These are phyloP conservation scores for Casuarina cunninghamiana DNA, from an alignment of 306 rosid species.

Conservation along the genomic window DNA sequence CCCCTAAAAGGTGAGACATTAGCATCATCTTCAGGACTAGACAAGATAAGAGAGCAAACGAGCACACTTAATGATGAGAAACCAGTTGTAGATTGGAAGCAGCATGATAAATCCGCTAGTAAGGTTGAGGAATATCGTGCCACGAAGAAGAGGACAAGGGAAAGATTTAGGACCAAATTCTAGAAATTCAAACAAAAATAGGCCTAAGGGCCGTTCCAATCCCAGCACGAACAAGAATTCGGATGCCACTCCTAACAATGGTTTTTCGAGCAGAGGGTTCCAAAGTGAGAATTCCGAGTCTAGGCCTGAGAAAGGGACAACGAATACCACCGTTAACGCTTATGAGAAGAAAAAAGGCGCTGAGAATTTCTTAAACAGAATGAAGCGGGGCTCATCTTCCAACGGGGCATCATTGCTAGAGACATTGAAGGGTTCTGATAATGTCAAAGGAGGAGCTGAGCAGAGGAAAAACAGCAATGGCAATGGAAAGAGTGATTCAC, in stretches of 20 bases:
- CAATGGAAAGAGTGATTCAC: neutral
- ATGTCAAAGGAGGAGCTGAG: constrained; percentile 16
- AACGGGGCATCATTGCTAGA: constrained; percentile 16
- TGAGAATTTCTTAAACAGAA: constrained; percentile 30
- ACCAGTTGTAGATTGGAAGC: constrained; percentile 28
- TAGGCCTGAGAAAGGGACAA: constrained; percentile 24
- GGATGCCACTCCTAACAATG: constrained; percentile 13
- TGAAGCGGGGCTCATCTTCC: constrained; percentile 22
- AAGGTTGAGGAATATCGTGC: constrained; percentile 18
- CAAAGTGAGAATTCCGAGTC: constrained; percentile 26
- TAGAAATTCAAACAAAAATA: constrained; percentile 21
- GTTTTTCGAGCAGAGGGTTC: constrained; percentile 8
- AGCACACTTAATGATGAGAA: constrained; percentile 12
- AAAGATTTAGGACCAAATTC: constrained; percentile 13
- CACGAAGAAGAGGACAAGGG: constrained; percentile 28
- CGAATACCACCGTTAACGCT: constrained; percentile 1
- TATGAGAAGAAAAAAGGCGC: constrained; percentile 28
- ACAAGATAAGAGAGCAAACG: constrained; percentile 17
- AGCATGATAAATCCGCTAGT: constrained; percentile 19
- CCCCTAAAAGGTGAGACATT: neutral
- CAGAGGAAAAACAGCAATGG: constrained; percentile 13
- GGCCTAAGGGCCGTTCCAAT: constrained; percentile 13
- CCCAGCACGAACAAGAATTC: constrained; percentile 15
- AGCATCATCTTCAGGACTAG: constrained; percentile 29
- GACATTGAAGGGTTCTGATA: constrained; percentile 16